Conservation (phyloP, 306 rosid species). For the Inga laurina region DNA sequence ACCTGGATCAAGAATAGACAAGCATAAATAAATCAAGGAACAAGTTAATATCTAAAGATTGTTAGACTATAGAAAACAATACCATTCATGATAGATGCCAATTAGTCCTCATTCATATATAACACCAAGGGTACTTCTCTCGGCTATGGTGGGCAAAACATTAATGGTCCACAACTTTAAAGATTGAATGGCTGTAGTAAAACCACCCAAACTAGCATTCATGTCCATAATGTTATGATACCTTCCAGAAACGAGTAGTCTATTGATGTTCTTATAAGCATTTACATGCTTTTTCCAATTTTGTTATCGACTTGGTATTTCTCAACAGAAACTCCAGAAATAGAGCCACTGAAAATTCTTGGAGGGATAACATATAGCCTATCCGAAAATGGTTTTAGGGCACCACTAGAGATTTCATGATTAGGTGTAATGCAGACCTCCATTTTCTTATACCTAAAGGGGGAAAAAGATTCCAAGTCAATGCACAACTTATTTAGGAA, state of each 20-base stretch:
- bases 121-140: slow-evolving; percentile 71
- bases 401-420: slow-evolving; percentile 52
- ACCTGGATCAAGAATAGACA: slow-evolving; percentile 55
- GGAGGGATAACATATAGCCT: slow-evolving; percentile 85
- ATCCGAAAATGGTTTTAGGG: slow-evolving; percentile 71
- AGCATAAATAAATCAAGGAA: slow-evolving; percentile 13
- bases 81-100: slow-evolving; percentile 98
- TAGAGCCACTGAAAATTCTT: slow-evolving; percentile 75
- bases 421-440: slow-evolving; percentile 75
- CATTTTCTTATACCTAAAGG: slow-evolving; percentile 86
- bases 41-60: background rate
- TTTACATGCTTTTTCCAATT: slow-evolving; percentile 86
- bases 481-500: background rate
- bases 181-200: slow-evolving; percentile 83
- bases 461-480: slow-evolving; percentile 23
- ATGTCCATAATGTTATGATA: slow-evolving; percentile 95
- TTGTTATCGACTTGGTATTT: slow-evolving; percentile 64
- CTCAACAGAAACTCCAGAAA: slow-evolving; percentile 74
- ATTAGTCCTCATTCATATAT: slow-evolving; percentile 81
- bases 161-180: slow-evolving; percentile 94
- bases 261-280: slow-evolving; percentile 81
- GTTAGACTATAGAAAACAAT: slow-evolving; percentile 31
- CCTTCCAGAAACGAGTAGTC: slow-evolving; percentile 77
- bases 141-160: slow-evolving; percentile 86
- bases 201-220: slow-evolving; percentile 95